Conservation (phyloP, 2,329 filamentous ascomycete species). For the Penicillium capsulatum region DNA sequence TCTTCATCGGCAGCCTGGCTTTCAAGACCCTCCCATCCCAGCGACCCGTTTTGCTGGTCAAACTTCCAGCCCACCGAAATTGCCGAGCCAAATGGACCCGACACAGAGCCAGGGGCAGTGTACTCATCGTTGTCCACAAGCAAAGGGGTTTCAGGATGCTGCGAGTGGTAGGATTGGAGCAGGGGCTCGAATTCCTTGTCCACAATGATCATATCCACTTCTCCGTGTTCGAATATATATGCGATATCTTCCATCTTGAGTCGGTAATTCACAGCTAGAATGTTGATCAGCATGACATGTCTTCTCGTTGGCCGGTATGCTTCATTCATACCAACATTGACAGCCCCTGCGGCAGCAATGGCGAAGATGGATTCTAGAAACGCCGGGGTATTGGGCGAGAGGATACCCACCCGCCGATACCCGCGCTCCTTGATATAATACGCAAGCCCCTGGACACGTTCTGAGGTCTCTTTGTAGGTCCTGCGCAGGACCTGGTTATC, state of each 20-base stretch:
- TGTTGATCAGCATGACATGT: slow-evolving; percentile 2
- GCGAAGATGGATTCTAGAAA: slow-evolving; percentile 90
- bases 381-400: slow-evolving; percentile 88
- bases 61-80: slow-evolving; percentile 73
- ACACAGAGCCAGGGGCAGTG: slow-evolving; percentile 62
- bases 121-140: slow-evolving; percentile 82
- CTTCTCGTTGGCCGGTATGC: not conserved
- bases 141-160: slow-evolving; percentile 61
- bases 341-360: slow-evolving; percentile 72
- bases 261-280: slow-evolving; percentile 61
- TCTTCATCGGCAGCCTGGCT: slow-evolving; percentile 71
- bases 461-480: slow-evolving; percentile 75
- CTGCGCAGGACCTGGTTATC: slow-evolving; percentile 70
- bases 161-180: slow-evolving; percentile 61
- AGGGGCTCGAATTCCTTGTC: slow-evolving; percentile 74
- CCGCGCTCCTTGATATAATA: slow-evolving; percentile 77
- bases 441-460: slow-evolving; percentile 79
- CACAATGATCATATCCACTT: slow-evolving; percentile 81
- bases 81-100: slow-evolving; percentile 77
- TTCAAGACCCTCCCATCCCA: slow-evolving; percentile 74
- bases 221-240: slow-evolving; percentile 85
- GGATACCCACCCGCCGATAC: slow-evolving; percentile 73
- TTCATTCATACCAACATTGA: slow-evolving; percentile 59
- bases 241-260: slow-evolving; percentile 79
- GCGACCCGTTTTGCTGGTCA: slow-evolving; percentile 61